phyloP scores from a whole-genome alignment of 768 basidiomycete genomes.

The Mrakia frigida region DNA sequence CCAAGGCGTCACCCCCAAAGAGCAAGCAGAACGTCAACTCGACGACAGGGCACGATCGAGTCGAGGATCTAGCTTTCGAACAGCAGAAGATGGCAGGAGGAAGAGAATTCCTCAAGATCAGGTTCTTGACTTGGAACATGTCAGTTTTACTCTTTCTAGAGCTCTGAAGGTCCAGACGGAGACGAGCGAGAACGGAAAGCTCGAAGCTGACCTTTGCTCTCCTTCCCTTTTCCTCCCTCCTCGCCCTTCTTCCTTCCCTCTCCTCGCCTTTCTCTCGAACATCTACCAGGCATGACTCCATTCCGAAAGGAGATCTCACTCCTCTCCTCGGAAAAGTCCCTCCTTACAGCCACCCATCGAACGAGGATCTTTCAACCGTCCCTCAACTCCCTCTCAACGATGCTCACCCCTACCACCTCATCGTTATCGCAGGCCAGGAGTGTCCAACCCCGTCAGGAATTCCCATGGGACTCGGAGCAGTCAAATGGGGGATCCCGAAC shows the following conservation, averaged over 20 bases:
- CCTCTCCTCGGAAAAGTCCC: slow-evolving; percentile 26
- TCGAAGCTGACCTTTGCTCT: neutral
- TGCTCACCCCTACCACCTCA: slow-evolving; percentile 22
- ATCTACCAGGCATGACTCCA: slow-evolving; percentile 21
- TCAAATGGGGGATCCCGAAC: slow-evolving; percentile 20
- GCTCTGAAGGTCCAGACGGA: neutral
- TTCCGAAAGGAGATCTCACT: slow-evolving; percentile 31
- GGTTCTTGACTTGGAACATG: slow-evolving; percentile 32
- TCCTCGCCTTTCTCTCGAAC: neutral
- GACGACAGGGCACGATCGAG: neutral
- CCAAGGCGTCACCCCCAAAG: neutral
- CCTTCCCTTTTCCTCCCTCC: neutral
- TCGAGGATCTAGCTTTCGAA: neutral
- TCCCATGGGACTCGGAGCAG: slow-evolving; percentile 23
- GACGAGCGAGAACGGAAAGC: neutral
- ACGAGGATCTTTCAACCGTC: neutral
- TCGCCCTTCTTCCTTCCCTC: neutral
- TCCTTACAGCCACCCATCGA: slow-evolving; percentile 8
- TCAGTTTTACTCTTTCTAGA: neutral
- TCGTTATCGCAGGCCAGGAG: slow-evolving; percentile 29
- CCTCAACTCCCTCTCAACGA: slow-evolving; percentile 15
- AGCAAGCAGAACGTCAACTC: neutral
- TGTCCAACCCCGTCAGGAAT: slow-evolving; percentile 24
- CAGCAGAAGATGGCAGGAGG: slow-evolving; percentile 15
- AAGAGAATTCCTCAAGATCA: slow-evolving; percentile 19